Base-by-base conservation (phyloP, 164 flowering plant species). In the Echeveria elegans region DNA sequence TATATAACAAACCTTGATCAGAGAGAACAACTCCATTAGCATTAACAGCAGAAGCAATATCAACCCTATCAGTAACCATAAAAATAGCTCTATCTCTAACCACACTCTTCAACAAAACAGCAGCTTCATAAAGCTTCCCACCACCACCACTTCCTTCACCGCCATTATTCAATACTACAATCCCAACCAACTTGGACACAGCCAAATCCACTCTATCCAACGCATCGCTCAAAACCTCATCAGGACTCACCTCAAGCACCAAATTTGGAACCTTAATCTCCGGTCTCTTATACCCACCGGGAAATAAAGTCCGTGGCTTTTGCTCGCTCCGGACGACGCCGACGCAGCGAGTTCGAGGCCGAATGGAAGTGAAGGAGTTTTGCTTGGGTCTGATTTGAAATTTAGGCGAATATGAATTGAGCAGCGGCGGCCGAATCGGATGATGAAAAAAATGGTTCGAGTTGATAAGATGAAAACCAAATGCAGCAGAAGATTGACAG, bases 11-110 rank as follows among this genome's bases (percentile, higher is more conserved):
- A 90, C 98, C 98, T 86, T 90, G 86, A 77, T 93, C 97, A 64
- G 98, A 87, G 40, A 93, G 90, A 47, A 88, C 74, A 72, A 93
- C 98, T 0, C 98, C 98, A 38, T 86, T 85, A 21, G 98, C 97
- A 73, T 83, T 82, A 50, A 86, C 89, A 37, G 98, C 97, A 29
- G 97, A 78, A 16, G 97, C 97, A 60, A 90, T 83, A 68, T 93
- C 98, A 15, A 90, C 98, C 34, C 98, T 83, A 79, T 93, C 98
- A 1, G 81, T 68, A 19, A 93, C 70, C 72, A 93, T 71, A 68
- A 93, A 77, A 71, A 78, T 86, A 9, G 97, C 97, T 0, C 98
- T 80, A 28, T 84, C 94, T 73, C 83, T 73, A 64, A 93, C 81
- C 53, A 88, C 79, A 6, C 94, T 82, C 75, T 87, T 90, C 83